Percentiles rank a stretch among this genome's conserved stretches.
These are phyloP conservation scores for Agapanthus africanus DNA, from an alignment of 106 monocot species.

Conservation along the genomic window DNA sequence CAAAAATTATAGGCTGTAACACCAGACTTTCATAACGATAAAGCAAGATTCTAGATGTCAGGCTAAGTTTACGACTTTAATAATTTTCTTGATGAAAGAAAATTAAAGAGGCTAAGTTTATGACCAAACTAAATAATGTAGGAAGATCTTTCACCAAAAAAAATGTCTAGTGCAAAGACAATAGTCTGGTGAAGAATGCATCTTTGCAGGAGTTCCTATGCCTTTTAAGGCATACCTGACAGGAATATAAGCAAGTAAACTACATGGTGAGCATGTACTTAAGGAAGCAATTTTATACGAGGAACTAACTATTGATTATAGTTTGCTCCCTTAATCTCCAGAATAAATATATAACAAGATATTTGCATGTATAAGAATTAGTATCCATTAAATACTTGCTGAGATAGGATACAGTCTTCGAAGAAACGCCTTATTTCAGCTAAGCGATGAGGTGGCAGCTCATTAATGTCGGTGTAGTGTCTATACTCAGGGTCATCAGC, in stretches of 20 bases:
- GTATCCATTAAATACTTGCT: not conserved
- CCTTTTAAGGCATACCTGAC: not conserved
- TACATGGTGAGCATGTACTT: not conserved
- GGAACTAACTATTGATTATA: not conserved
- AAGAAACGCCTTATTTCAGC: conserved; percentile 89
- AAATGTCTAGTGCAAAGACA: not conserved
- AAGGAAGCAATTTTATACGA: not conserved
- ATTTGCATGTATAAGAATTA: not conserved
- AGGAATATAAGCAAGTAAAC: not conserved
- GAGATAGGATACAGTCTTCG: conserved; percentile 82
- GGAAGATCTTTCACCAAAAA: not conserved
- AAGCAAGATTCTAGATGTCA: too few relatives aligned
- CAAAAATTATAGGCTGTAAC: too few relatives aligned
- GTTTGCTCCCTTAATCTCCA: not conserved
- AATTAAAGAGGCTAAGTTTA: too few relatives aligned
- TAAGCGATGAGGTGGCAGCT: conserved; percentile 82
- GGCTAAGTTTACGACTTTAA: too few relatives aligned
- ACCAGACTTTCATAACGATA: too few relatives aligned
- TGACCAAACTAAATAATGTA: not conserved
- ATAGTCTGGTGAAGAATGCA: not conserved
- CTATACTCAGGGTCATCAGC: conserved; percentile 88
- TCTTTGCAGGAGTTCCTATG: not conserved
- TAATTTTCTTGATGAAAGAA: too few relatives aligned
- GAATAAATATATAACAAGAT: not conserved
- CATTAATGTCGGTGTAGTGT: conserved; percentile 79